These are phyloP conservation scores for Hymenochaete sp. DNA, from an alignment of 1,284 basidiomycete species.

Conservation along the genomic window DNA sequence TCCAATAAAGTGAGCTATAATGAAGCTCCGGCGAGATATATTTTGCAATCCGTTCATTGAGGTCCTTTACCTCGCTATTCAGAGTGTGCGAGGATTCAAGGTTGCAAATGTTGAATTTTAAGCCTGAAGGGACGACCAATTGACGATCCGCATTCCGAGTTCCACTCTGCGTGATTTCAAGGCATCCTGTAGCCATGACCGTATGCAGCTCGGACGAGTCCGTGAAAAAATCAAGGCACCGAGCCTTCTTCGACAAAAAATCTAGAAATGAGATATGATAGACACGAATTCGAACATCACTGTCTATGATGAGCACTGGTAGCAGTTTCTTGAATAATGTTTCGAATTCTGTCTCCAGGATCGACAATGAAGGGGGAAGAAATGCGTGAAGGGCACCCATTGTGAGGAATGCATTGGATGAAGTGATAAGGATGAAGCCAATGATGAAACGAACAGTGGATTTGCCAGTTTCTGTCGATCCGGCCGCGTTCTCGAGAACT, in stretches of 20 bases:
- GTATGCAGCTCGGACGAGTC: neutral
- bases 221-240: neutral
- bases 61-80: constrained; percentile 7
- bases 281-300: neutral
- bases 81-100: constrained; percentile 6
- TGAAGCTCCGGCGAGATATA: neutral
- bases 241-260: neutral
- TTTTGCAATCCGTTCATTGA: neutral
- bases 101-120: constrained; percentile 9
- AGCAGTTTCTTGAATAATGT: neutral
- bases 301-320: neutral
- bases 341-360: neutral
- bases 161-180: neutral
- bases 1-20: constrained; percentile 6
- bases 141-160: no score
- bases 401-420: neutral
- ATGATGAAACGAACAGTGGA: neutral
- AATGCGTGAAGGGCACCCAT: neutral
- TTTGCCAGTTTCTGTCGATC: neutral
- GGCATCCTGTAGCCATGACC: neutral
- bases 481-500: neutral
- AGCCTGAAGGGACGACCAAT: neutral
- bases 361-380: no score
- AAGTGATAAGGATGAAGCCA: constrained; percentile 1
- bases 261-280: constrained; percentile 5